Base-by-base conservation (phyloP, 2,329 filamentous ascomycete genomes). In the Didymella glomerata region DNA sequence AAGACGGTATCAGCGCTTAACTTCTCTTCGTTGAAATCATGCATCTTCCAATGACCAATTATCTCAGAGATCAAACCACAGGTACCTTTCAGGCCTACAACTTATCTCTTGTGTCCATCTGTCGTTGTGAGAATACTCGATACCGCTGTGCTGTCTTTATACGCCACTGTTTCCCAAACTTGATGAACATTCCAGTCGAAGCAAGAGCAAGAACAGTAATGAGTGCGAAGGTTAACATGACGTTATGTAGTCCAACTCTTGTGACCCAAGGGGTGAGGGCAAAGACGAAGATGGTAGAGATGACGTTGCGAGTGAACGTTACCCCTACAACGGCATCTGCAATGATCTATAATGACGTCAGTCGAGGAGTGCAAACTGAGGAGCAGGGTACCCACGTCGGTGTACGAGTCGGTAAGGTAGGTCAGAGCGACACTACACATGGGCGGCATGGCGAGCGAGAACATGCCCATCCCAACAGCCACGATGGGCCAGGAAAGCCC, bases 201-300 rank as follows among this genome's bases (percentile, higher is more conserved):
- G 41, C 45, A 32, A 63, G 48, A 2, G 52, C 27, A 38, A 60
- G 1, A 2, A 57, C 24, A 22, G 48, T 48, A 9, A 57, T 61
- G 13, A 61, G 45, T 14, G 55, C 54, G n/a, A 61, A 63, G 8
- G 54, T 63, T 38, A 63, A 45, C 57, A 63, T 56, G 11, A 61
- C 57, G 22, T 63, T 58, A 1, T 61, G 54, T 3, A 61, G 48
- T 11, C 48, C 48, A 7, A 61, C 58, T 24, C 30, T 54, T 8
- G 52, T 52, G 4, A 78, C 74, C 78, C 81, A 82, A 1, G 79
- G 77, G 0, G 76, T 71, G 16, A 82, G 68, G 0, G 78, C 80
- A 61, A 84, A 83, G n/a, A 83, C 76, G 46, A 84, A 78, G 10
- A 77, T 74, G 0, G 78, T 82, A 24, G 74, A 75, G 46, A 83